Base-by-base conservation (phyloP, 768 basidiomycete species). In the Paxillus involutus region DNA sequence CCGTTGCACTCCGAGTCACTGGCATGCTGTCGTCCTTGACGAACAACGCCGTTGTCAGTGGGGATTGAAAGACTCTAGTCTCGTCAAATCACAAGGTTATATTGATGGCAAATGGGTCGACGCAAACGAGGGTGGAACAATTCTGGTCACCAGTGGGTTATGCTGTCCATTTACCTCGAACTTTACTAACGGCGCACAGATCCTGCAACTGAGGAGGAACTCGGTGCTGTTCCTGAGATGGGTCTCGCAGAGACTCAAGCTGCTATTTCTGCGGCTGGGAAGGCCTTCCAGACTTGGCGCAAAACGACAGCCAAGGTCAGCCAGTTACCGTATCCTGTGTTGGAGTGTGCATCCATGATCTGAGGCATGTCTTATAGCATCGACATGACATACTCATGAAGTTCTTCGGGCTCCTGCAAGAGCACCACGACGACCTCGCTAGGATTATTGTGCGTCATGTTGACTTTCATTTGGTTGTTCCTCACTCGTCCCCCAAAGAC, bases 141-240 rank as follows among this genome's bases (percentile, higher is more conserved):
- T 97, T 58, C 66, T 73, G 29, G 93, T 98, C 37, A 83, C 76
- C 44, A 93, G 94, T 95, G 66, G 55, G 88, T 51, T 10, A 49
- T 37, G 42, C 11, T 14, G 30, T 17, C 46, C 14, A 46, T 16
- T 7, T 53, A 8, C 46, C 32, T 44, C 11, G 33, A 53, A 51
- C 32, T 52, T 24, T 6, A 53, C 21, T 41, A 33, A 21, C 41
- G 30, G 2, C 11, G 17, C 41, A 12, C 53, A 96, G 95, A 98
- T 75, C 96, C 96, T 30, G 91, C 94, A 6, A 96, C 88, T 4
- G 81, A 81, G 40, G 83, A 94, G 59, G 82, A 83, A 54, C 81
- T 98, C 43, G 96, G 94, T 13, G 85, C 82, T 0, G 79, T 95
- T 26, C 91, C 94, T 4, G 96, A 98, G 66, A 91, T 97, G 88